Conservation (phyloP, 2,329 filamentous ascomycete species). For the Phoma sp. region DNA sequence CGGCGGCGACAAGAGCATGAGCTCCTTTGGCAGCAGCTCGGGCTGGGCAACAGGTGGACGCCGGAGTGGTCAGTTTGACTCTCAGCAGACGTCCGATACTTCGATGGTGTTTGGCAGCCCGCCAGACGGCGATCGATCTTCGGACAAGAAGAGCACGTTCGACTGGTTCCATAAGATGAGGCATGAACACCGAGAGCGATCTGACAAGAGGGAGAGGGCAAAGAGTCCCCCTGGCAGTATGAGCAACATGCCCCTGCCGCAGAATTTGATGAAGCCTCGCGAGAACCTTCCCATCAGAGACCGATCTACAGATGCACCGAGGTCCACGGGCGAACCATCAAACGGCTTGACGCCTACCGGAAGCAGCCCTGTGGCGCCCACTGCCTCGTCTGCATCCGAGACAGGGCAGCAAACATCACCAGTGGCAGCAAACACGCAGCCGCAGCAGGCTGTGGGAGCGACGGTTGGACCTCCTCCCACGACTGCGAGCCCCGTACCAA, state of each 20-base stretch:
- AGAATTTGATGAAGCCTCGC: conserved; percentile 28
- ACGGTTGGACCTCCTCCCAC: conserved; percentile 5
- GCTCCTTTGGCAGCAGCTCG: conserved; percentile 46
- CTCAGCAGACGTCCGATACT: conserved; percentile 35
- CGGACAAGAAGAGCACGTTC: conserved; percentile 65
- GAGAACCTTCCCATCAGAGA: conserved; percentile 28
- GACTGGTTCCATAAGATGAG: conserved; percentile 71
- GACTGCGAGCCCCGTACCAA: conserved; percentile 10
- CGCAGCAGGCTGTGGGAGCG: not conserved
- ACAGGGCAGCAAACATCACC: conserved; percentile 6
- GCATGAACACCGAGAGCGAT: conserved; percentile 62
- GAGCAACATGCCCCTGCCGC: conserved; percentile 26
- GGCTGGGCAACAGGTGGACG: conserved; percentile 36
- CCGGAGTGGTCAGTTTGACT: conserved; percentile 44
- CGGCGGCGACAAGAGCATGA: conserved; percentile 49
- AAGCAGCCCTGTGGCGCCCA: conserved; percentile 16
- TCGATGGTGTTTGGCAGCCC: conserved; percentile 42
- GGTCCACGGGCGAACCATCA: conserved; percentile 25
- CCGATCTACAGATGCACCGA: conserved; percentile 37
- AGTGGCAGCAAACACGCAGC: not conserved
- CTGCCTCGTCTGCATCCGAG: not conserved
- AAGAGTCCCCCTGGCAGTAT: conserved; percentile 57
- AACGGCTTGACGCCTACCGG: conserved; percentile 32
- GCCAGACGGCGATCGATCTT: conserved; percentile 50
- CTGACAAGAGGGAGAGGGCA: conserved; percentile 60